These are phyloP conservation scores for Monosporascus sp. DNA, from an alignment of 2,329 filamentous ascomycete species.

Conservation along the genomic window DNA sequence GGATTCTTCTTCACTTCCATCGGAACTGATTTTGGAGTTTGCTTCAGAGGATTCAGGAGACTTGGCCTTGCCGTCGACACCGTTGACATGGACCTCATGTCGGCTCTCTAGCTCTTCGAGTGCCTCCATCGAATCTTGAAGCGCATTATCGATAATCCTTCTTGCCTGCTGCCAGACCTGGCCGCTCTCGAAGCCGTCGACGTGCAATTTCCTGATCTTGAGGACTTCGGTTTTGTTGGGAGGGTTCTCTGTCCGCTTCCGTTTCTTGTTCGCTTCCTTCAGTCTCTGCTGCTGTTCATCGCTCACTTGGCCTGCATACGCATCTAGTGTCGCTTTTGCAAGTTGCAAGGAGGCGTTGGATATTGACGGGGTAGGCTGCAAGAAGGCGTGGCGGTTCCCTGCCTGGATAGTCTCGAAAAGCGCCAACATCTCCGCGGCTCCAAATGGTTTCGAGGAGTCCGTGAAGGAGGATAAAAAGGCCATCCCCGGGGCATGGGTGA, in stretches of 20 bases:
- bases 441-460: constrained; percentile 23
- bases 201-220: constrained; percentile 76
- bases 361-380: constrained; percentile 65
- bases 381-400: constrained; percentile 63
- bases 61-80: constrained; percentile 31
- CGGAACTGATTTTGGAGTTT: constrained; percentile 19
- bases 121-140: constrained; percentile 42
- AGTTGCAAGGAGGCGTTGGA: constrained; percentile 66
- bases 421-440: constrained; percentile 37
- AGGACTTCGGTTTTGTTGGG: constrained; percentile 49
- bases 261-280: constrained; percentile 66
- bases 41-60: constrained; percentile 33
- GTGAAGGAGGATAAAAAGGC: constrained; percentile 32
- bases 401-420: constrained; percentile 54
- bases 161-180: constrained; percentile 95
- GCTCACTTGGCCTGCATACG: constrained; percentile 67
- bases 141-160: constrained; percentile 62
- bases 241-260: constrained; percentile 56
- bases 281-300: constrained; percentile 65
- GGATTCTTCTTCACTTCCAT: constrained; percentile 23
- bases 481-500: constrained; percentile 46
- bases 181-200: constrained; percentile 78
- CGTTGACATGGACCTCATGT: constrained; percentile 50
- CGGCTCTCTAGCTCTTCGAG: constrained; percentile 45
- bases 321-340: constrained; percentile 76